Evolutionary conservation across 2,329 filamentous ascomycete genomes (phyloP), one percentile per base, ranked within the genome.

Genomic region (Juglanconis sp.): DNA sequence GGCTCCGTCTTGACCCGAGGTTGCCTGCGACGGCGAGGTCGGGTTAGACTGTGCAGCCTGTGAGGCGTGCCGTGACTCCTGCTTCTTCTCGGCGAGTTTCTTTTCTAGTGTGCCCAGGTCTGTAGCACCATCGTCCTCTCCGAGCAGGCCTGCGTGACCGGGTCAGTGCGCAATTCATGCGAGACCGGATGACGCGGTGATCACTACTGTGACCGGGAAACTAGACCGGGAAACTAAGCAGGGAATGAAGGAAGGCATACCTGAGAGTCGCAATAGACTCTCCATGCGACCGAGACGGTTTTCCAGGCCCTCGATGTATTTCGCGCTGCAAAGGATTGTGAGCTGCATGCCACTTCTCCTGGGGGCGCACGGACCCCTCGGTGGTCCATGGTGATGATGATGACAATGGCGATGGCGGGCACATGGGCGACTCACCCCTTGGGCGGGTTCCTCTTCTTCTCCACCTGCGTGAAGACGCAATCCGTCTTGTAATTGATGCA

Each of bases 401-500:
- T 15, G 40, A 24, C 7, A 8, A 50, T 42, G 40, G n/a, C 10
- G 11, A 5, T 15, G 40, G 46, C 7, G 8, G 17, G 44, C n/a
- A 17, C 3, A 17, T 17, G 44, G 6, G 49, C 13, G 35, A 73
- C 84, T 66, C 83, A 96, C 92, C 95, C 94, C 81, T 98, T 99
- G 1, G 94, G 95, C 56, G 95, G 94, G 74, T 90, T 95, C 61
- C 95, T 86, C 82, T 99, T 99, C 87, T 99, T 99, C 79, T 99
- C 95, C 42, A 98, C 93, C 73, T 96, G 92, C 0, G 95, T 98
- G 72, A 98, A 98, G 68, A 96, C 86, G 74, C 94, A 99, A 69
- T 96, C 92, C 5, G 93, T 97, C 81, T 97, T 97, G 81, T 97
- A 97, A 74, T 97, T 98, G 73, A 90, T 89, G 74, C 94, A 99